A percentile compares a stretch with the other conserved stretches of the same genome.
These are phyloP conservation scores for Hansfordia pulvinata DNA, from an alignment of 2,329 filamentous ascomycete genomes.

Conservation along the genomic window DNA sequence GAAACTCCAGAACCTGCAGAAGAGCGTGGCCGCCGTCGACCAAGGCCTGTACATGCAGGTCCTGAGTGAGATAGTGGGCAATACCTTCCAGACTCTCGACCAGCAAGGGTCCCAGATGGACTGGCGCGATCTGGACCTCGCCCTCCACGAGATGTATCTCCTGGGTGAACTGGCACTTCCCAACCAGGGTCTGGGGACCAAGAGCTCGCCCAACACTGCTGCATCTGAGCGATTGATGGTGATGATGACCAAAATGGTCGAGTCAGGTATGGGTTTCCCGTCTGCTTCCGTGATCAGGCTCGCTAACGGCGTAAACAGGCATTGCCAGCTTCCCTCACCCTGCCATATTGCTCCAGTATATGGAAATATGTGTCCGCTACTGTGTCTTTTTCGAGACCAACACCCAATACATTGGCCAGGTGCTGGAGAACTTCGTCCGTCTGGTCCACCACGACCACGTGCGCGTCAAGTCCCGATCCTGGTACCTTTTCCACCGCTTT, in stretches of 20 bases:
- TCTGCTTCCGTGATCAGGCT: no score
- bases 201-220: slow-evolving; percentile 66
- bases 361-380: slow-evolving; percentile 97
- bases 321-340: slow-evolving; percentile 80
- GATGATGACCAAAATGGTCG: slow-evolving; percentile 94
- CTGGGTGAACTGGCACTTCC: slow-evolving; percentile 91
- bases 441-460: slow-evolving; percentile 80
- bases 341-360: slow-evolving; percentile 86
- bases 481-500: slow-evolving; percentile 92
- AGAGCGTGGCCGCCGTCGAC: slow-evolving; percentile 81
- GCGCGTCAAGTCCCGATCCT: slow-evolving; percentile 79
- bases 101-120: slow-evolving; percentile 64
- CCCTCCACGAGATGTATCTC: slow-evolving; percentile 86
- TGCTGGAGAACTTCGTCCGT: slow-evolving; percentile 82
- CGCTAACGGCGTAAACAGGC: slow-evolving; percentile 34
- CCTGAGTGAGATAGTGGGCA: slow-evolving; percentile 75
- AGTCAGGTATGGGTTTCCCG: slow-evolving; percentile 65
- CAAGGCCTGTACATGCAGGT: slow-evolving; percentile 80
- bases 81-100: slow-evolving; percentile 70
- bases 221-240: slow-evolving; percentile 71
- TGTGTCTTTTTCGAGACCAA: slow-evolving; percentile 84
- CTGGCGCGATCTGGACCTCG: slow-evolving; percentile 91
- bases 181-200: slow-evolving; percentile 73
- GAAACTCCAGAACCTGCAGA: slow-evolving; percentile 78
- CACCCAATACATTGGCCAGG: slow-evolving; percentile 65